Percentiles rank a stretch among this genome's conserved stretches.
These are phyloP conservation scores for Juncus effusus DNA, from an alignment of 176 grass and related monocot species.

Conservation along the genomic window DNA sequence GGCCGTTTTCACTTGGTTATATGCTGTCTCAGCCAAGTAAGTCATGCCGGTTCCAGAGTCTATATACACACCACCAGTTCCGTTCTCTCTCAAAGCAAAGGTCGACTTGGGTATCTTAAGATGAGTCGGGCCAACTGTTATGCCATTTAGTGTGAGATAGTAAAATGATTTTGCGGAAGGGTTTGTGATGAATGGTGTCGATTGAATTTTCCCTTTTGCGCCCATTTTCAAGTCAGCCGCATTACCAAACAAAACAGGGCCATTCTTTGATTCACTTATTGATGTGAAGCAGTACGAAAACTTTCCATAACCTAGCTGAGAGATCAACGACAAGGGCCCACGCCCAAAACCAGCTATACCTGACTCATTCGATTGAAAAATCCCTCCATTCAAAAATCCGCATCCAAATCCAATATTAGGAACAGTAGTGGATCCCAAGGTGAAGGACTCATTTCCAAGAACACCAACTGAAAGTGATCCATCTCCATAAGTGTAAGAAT, in stretches of 20 bases:
- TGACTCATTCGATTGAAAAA: slow-evolving; percentile 5
- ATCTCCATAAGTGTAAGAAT: slow-evolving; percentile 32
- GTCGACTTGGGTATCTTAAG: slow-evolving; percentile 29
- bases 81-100: slow-evolving; percentile 30
- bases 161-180: background rate
- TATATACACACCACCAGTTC: slow-evolving; percentile 41
- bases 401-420: slow-evolving; percentile 41
- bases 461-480: slow-evolving; percentile 16
- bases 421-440: slow-evolving; percentile 20
- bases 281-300: slow-evolving; percentile 65
- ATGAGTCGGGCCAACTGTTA: slow-evolving; percentile 41
- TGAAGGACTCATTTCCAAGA: slow-evolving; percentile 38
- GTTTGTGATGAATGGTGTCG: slow-evolving; percentile 31
- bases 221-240: slow-evolving; percentile 12
- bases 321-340: slow-evolving; percentile 43
- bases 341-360: slow-evolving; percentile 58
- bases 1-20: slow-evolving; percentile 13
- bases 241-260: slow-evolving; percentile 49
- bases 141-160: slow-evolving; percentile 33
- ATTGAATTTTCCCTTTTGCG: slow-evolving; percentile 15
- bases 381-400: slow-evolving; percentile 13
- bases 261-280: slow-evolving; percentile 15
- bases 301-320: slow-evolving; percentile 42
- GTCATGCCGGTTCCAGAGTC: slow-evolving; percentile 51
- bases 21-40: slow-evolving; percentile 21